Percentiles rank a stretch among this genome's conserved stretches.
Conservation (phyloP, 768 basidiomycete species). For the Hysterangium stoloniferum region DNA sequence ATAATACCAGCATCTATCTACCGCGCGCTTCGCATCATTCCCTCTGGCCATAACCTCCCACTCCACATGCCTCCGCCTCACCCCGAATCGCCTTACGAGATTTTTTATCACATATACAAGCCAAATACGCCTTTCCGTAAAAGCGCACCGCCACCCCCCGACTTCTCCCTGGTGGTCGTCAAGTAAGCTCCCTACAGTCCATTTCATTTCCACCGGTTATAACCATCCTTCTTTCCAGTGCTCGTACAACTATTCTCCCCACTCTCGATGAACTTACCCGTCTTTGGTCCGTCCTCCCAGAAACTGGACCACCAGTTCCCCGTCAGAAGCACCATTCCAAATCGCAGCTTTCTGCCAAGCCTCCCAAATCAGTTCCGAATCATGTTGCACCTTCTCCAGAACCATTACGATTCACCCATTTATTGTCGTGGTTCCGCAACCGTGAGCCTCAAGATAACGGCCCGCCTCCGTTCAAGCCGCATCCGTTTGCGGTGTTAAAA, state of each 20-base stretch:
- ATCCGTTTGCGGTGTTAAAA: slow-evolving; percentile 78
- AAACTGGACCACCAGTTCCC: slow-evolving; percentile 53
- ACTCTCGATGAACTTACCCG: slow-evolving; percentile 67
- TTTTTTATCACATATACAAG: slow-evolving; percentile 90
- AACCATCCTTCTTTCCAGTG: slow-evolving; percentile 42
- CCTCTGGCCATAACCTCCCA: slow-evolving; percentile 51
- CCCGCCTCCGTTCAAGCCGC: slow-evolving; percentile 33
- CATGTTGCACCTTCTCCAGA: neutral
- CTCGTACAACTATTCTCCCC: slow-evolving; percentile 76
- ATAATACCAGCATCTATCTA: slow-evolving; percentile 53
- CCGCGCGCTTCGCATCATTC: slow-evolving; percentile 61
- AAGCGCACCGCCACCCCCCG: slow-evolving; percentile 67
- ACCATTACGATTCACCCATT: slow-evolving; percentile 9
- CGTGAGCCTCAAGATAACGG: neutral
- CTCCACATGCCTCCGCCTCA: slow-evolving; percentile 27
- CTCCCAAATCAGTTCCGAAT: slow-evolving; percentile 13
- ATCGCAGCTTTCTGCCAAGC: slow-evolving; percentile 12
- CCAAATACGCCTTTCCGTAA: slow-evolving; percentile 81
- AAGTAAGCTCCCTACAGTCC: slow-evolving; percentile 46
- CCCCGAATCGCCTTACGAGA: slow-evolving; percentile 46
- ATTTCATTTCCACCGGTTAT: neutral
- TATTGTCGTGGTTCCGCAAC: slow-evolving; percentile 22
- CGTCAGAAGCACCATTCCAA: slow-evolving; percentile 34
- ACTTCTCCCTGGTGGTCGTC: slow-evolving; percentile 81
- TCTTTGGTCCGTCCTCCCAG: slow-evolving; percentile 64